These are phyloP conservation scores for Chenopodium suecicum DNA, from an alignment of 148 eudicot genomes.

Conservation along the genomic window DNA sequence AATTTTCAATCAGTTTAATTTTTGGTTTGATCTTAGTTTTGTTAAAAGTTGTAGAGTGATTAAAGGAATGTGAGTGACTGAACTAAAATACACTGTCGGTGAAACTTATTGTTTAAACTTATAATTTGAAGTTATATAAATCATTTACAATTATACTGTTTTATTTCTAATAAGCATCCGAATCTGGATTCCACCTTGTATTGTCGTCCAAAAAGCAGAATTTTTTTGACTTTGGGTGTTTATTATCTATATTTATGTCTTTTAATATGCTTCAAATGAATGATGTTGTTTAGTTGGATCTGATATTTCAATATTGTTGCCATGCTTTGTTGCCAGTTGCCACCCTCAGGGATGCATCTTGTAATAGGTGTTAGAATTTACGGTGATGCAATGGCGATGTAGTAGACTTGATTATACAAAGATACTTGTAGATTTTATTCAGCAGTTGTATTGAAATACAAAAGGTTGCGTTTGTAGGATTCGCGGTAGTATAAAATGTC, in stretches of 20 bases:
- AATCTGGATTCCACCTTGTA: slow-evolving; percentile 18
- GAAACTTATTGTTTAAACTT: background rate
- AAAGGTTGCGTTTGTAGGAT: slow-evolving; percentile 23
- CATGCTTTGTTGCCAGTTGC: slow-evolving; percentile 14
- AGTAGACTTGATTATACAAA: background rate
- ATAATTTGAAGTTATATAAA: background rate
- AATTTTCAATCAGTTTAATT: background rate
- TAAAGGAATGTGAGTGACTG: background rate
- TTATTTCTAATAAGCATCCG: slow-evolving; percentile 10
- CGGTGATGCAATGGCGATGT: background rate
- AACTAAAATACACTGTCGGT: slow-evolving; percentile 1
- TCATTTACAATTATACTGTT: slow-evolving; percentile 3
- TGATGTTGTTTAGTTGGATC: slow-evolving; percentile 23
- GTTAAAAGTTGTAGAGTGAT: background rate
- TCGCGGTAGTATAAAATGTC: slow-evolving; percentile 57
- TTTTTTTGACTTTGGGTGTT: slow-evolving; percentile 7
- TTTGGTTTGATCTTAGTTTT: slow-evolving; percentile 12
- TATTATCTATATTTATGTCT: background rate
- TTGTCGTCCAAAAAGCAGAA: background rate
- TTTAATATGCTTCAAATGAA: background rate
- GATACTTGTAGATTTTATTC: slow-evolving; percentile 2
- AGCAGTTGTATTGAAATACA: slow-evolving; percentile 18
- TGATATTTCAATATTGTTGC: slow-evolving; percentile 8
- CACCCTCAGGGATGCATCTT: background rate
- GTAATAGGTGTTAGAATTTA: background rate